A percentile compares a stretch with the other conserved stretches of the same genome.
Evolutionary conservation across 768 basidiomycete genomes (phyloP).

Genomic region (Podaxis sp.): DNA sequence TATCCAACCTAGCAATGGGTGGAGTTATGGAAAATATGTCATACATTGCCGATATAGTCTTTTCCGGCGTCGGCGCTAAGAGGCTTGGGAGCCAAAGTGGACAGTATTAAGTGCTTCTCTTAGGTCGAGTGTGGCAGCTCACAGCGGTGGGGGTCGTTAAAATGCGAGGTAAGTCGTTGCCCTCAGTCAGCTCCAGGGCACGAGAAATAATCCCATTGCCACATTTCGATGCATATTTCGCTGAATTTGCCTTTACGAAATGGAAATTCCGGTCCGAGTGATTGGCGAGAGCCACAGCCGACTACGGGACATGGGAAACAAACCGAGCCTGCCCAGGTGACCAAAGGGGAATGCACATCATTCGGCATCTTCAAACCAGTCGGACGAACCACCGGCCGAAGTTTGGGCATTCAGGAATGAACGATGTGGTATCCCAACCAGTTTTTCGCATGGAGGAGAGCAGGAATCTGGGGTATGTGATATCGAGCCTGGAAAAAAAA

Average conservation of each 20-base stretch:
- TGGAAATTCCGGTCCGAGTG: conserved; percentile 1
- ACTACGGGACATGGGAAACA: neutral
- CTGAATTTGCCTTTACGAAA: neutral
- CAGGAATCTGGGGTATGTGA: neutral
- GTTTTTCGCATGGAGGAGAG: neutral
- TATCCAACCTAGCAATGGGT: neutral
- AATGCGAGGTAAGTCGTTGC: neutral
- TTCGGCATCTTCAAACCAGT: conserved; percentile 5
- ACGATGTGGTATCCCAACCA: neutral
- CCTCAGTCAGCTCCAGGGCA: neutral
- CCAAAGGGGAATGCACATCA: neutral
- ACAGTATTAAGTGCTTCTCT: neutral
- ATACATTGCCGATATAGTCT: neutral
- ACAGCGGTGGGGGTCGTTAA: neutral
- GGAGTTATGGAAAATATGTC: conserved; percentile 1
- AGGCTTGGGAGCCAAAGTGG: neutral
- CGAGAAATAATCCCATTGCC: neutral
- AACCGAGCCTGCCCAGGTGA: neutral
- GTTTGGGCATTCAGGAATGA: neutral
- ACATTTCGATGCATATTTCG: neutral
- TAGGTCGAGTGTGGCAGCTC: neutral
- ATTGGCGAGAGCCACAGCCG: neutral
- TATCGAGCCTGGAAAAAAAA: neutral
- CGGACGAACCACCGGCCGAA: conserved; percentile 1
- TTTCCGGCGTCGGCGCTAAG: neutral